Conservation (phyloP, 2,329 filamentous ascomycete species). For the Fusarium cicatricum region DNA sequence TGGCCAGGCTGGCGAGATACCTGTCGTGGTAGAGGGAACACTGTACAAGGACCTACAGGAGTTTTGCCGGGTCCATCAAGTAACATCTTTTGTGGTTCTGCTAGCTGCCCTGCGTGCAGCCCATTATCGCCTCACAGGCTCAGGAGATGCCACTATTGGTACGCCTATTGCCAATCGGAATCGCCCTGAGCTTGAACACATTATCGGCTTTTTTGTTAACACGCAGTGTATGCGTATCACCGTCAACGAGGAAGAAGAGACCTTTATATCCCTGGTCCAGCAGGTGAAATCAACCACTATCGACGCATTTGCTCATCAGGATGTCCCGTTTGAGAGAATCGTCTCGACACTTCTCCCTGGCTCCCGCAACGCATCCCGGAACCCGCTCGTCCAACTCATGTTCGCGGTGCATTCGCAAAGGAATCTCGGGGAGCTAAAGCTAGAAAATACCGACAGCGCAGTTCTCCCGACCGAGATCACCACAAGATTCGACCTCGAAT, state of each 20-base stretch:
- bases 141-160: constrained; percentile 36
- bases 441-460: not conserved
- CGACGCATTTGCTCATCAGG: constrained; percentile 5
- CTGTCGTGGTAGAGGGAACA: not conserved
- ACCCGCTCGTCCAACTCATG: constrained; percentile 8
- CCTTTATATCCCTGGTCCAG: constrained; percentile 19
- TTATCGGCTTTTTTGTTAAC: constrained; percentile 42
- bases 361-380: constrained; percentile 4
- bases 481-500: constrained; percentile 40
- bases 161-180: constrained; percentile 31
- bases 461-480: too few species aligned
- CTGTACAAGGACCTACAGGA: not conserved
- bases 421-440: constrained; percentile 24
- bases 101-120: constrained; percentile 38
- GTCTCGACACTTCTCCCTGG: constrained; percentile 3
- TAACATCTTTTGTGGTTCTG: constrained; percentile 27
- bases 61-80: not conserved
- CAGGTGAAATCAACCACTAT: constrained; percentile 17
- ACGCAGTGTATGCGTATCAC: constrained; percentile 37
- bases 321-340: constrained; percentile 13
- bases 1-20: constrained; percentile 12
- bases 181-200: constrained; percentile 24
- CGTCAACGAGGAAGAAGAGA: constrained; percentile 14
- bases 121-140: constrained; percentile 40
- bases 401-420: constrained; percentile 31